Evolutionary conservation across 2,329 filamentous ascomycete genomes (phyloP).

Genomic region (Tolypocladium cylindrosporum): DNA sequence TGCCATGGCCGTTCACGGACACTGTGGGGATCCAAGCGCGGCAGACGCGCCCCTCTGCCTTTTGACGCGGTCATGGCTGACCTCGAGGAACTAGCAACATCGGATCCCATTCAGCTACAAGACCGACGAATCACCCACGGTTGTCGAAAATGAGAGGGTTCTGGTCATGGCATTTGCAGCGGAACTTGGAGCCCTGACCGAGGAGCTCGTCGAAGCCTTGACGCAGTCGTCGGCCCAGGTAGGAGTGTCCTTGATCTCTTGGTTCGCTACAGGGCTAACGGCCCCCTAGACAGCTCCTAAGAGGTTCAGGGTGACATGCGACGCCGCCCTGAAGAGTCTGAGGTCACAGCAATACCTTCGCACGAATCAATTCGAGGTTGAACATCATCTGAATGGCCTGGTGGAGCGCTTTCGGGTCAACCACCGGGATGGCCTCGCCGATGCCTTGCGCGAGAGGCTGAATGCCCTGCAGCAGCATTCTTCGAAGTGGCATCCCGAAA

Average conservation of each 20-base stretch:
- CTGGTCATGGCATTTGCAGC: constrained; percentile 59
- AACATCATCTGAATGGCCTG: constrained; percentile 55
- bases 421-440: constrained; percentile 68
- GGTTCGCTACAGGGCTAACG: constrained; percentile 1
- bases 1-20: background rate
- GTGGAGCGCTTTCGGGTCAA: constrained; percentile 81
- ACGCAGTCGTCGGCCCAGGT: constrained; percentile 46
- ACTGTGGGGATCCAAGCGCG: background rate
- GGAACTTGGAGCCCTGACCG: constrained; percentile 52
- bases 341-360: constrained; percentile 48
- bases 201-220: constrained; percentile 60
- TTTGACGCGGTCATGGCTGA: background rate
- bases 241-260: constrained; percentile 10
- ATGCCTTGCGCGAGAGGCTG: constrained; percentile 53
- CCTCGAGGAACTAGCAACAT: background rate
- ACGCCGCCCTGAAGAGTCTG: constrained; percentile 40
- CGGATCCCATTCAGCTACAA: background rate
- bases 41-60: background rate
- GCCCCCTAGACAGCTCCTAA: constrained; percentile 14
- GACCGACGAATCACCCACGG: background rate
- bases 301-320: constrained; percentile 33
- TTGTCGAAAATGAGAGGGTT: background rate
- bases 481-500: constrained; percentile 65
- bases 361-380: constrained; percentile 68
- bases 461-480: constrained; percentile 43